Percentiles rank a stretch among this genome's conserved stretches.
These are phyloP conservation scores for Comarum palustre DNA, from an alignment of 306 rosid genomes.

Conservation along the genomic window DNA sequence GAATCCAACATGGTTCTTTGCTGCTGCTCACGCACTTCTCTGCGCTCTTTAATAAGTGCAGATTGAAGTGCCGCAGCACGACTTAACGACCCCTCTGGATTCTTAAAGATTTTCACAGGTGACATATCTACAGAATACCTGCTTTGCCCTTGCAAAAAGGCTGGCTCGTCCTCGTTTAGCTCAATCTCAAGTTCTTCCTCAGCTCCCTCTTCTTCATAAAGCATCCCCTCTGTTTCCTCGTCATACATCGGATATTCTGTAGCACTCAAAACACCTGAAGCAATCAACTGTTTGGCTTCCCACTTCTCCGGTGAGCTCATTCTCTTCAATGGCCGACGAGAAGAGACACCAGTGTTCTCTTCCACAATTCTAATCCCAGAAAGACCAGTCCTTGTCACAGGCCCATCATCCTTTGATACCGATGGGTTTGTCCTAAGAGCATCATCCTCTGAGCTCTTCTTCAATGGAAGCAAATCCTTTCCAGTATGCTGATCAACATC, in stretches of 20 bases:
- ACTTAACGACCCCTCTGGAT: slow-evolving; percentile 81
- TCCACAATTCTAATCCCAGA: slow-evolving; percentile 82
- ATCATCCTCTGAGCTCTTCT: slow-evolving; percentile 54
- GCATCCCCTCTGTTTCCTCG: slow-evolving; percentile 74
- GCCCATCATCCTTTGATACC: slow-evolving; percentile 51
- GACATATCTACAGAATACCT: slow-evolving; percentile 81
- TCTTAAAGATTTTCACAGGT: slow-evolving; percentile 86
- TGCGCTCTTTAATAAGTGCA: slow-evolving; percentile 84
- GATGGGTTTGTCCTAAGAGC: slow-evolving; percentile 54
- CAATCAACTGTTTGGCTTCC: slow-evolving; percentile 83
- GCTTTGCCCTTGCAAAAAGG: slow-evolving; percentile 80
- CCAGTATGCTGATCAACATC: slow-evolving; percentile 79
- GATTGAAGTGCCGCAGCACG: slow-evolving; percentile 92
- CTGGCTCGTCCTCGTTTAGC: slow-evolving; percentile 84
- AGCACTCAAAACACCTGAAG: slow-evolving; percentile 70
- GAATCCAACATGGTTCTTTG: slow-evolving; percentile 87
- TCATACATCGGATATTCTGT: slow-evolving; percentile 73
- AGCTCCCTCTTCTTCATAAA: slow-evolving; percentile 82
- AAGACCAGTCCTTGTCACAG: slow-evolving; percentile 64
- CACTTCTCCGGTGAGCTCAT: slow-evolving; percentile 94
- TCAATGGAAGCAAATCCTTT: slow-evolving; percentile 72
- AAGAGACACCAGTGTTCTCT: slow-evolving; percentile 48
- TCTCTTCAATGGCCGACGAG: slow-evolving; percentile 78
- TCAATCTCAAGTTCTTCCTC: slow-evolving; percentile 89
- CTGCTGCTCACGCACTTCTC: slow-evolving; percentile 84